Evolutionary conservation across 1,284 basidiomycete genomes (phyloP), one percentile per base, ranked within the genome.

Genomic region (Peniophora sp.): DNA sequence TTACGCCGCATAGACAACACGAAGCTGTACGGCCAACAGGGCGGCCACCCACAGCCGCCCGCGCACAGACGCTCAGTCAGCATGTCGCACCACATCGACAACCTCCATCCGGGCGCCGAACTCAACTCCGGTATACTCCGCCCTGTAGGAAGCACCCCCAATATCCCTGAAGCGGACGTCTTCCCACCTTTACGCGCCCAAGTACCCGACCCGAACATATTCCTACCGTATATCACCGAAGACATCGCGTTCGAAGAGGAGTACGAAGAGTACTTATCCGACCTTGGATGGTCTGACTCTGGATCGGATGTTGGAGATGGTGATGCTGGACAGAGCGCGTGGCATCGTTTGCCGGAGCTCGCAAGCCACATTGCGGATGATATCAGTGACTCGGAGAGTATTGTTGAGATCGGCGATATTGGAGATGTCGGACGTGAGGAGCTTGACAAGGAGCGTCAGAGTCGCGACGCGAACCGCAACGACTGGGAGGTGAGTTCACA

Each of bases 371-470:
- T 91, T 57, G 76, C 82, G 20, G 87, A 90, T 59, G 79, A 80
- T 23, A 92, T 94, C 58, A 92, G 88, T 61, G 92, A 95, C 65
- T 89, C 82, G 58, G 92, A 95, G 68, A 93, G 89, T 61, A 88
- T 94, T 27, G 90, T 79, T 10, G 83, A 85, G 9, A 92, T 96
- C 49, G 92, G 88, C 41, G 92, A 95, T 59, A 72, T 95, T 32
- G 88, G 87, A 17, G 76, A 89, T 48, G 90, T 91, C 51, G 71
- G 87, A 37, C 68, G 90, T 47, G 83, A 88, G 57, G 61, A 70
- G 15, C 72, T 72, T 52, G 72, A 76, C 54, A 82, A 83, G 55
- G 82, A 73, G 42, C 79, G 22, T 15, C n/a, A 83, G 50, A 71
- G 74, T 36, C 75, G 80, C 17, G 84, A 91, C 61, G 86, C 88